phyloP scores from a whole-genome alignment of 2,329 filamentous ascomycete species.

The Verticillium tricorpus region DNA sequence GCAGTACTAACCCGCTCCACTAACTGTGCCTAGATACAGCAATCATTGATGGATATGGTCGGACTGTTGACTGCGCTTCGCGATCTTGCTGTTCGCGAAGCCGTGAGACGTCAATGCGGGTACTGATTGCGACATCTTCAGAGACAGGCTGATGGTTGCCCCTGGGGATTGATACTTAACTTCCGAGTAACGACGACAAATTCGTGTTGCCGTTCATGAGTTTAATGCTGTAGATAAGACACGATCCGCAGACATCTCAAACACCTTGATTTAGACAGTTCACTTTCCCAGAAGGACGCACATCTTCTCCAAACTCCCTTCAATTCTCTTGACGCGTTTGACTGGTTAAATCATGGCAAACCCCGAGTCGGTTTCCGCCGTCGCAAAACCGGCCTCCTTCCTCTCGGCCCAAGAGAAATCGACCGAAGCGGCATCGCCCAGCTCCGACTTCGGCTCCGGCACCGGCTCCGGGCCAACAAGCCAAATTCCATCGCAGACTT shows the following conservation, averaged over 20 bases:
- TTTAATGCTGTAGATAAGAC: too few species aligned
- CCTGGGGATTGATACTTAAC: background rate
- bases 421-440: background rate
- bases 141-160: background rate
- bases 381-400: background rate
- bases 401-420: background rate
- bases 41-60: background rate
- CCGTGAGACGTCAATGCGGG: background rate
- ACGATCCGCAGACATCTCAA: too few species aligned
- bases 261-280: too few species aligned
- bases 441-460: background rate
- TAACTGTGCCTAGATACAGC: background rate
- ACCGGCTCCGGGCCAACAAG: background rate
- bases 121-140: background rate
- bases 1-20: background rate
- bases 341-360: background rate
- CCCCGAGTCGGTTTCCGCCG: background rate
- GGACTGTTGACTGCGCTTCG: background rate
- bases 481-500: slow-evolving; percentile 12
- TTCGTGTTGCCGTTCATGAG: background rate
- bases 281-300: too few species aligned
- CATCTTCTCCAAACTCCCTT: too few species aligned
- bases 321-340: too few species aligned
- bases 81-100: background rate
- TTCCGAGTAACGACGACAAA: background rate